Evolutionary conservation across 495 filamentous ascomycete genomes (phyloP), one percentile per base, ranked within the genome.

Genomic region (Daldinia vernicosa): DNA sequence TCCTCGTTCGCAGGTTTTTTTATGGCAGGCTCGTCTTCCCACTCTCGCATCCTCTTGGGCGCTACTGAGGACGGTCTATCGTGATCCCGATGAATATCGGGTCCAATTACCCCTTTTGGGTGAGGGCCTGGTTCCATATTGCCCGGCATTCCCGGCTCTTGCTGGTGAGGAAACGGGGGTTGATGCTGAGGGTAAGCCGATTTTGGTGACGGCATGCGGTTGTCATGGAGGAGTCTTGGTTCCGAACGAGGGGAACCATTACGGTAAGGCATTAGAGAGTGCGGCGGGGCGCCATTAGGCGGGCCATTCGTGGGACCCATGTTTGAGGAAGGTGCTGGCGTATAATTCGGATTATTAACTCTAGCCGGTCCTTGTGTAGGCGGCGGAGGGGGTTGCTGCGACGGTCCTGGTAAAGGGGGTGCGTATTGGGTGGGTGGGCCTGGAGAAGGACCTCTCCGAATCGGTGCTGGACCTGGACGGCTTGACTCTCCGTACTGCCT

Each of bases 1-100:
- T 99, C 95, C 6, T 98, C 94, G 28, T 88, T 96, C 4, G 93
- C 89, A 47, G 89, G 89, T 83, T 97, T 97, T 80, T 98, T 97
- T 17, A 88, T 81, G 1, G 85, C 84, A 28, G 86, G 78, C 19
- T 97, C 94, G 61, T 94, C 92, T 60, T 97, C 95, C 92, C 95
- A 96, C 73, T 98, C 95, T 40, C 93, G 89, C 70, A 86, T 83
- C 65, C 95, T 87, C 85, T 99, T 99, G 63, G 93, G 88, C 0
- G 90, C 91, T 43, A 90, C 91, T 7, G 89, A 85, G 22, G 92
- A 87, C 39, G 95, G 91, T 50, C 95, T 88, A 47, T 97, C 93
- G 53, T 94, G 87, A 52, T 97, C 93, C 67, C 92, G 89, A 57
- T 83, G 83, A 47, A 80, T 73, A 12, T 79, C 77, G 53, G 90